phyloP scores from a whole-genome alignment of 2,329 filamentous ascomycete species.

The Aspergillus chevalieri region DNA sequence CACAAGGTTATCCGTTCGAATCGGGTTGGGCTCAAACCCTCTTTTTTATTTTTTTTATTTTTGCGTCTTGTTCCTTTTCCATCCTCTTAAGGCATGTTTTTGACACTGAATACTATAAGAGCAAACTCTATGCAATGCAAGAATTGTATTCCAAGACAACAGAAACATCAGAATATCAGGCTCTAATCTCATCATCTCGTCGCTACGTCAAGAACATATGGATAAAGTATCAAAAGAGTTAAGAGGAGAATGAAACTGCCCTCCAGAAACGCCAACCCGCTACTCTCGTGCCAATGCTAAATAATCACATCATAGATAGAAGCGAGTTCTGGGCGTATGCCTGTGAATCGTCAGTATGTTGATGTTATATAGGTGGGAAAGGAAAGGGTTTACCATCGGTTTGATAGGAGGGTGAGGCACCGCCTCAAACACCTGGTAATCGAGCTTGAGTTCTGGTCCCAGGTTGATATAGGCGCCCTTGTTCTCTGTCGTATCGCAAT shows the following conservation, averaged over 20 bases:
- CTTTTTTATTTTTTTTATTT: slow-evolving; percentile 1
- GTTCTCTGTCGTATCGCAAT: slow-evolving; percentile 97
- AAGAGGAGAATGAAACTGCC: slow-evolving; percentile 4
- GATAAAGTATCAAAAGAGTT: background rate
- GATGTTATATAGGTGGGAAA: background rate
- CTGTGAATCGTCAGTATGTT: slow-evolving; percentile 34
- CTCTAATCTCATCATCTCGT: background rate
- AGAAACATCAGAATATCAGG: slow-evolving; percentile 5
- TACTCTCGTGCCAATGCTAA: slow-evolving; percentile 13
- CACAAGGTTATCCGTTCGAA: slow-evolving; percentile 1
- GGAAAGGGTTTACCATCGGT: slow-evolving; percentile 60
- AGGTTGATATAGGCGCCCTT: slow-evolving; percentile 98
- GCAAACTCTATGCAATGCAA: too few species aligned
- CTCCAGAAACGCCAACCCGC: slow-evolving; percentile 21
- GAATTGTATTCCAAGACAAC: background rate
- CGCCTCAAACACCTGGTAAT: slow-evolving; percentile 90
- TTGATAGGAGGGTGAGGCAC: slow-evolving; percentile 93
- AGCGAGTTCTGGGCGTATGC: slow-evolving; percentile 81
- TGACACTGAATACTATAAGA: too few species aligned
- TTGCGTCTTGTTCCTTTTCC: background rate
- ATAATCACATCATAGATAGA: slow-evolving; percentile 64
- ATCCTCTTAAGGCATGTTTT: too few species aligned
- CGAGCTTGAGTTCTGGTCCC: slow-evolving; percentile 80
- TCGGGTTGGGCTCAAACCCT: slow-evolving; percentile 6
- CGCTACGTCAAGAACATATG: background rate